Percentiles rank a stretch among this genome's conserved stretches.
These are phyloP conservation scores for Leccinum disarticulatum DNA, from an alignment of 768 basidiomycete genomes.

Conservation along the genomic window DNA sequence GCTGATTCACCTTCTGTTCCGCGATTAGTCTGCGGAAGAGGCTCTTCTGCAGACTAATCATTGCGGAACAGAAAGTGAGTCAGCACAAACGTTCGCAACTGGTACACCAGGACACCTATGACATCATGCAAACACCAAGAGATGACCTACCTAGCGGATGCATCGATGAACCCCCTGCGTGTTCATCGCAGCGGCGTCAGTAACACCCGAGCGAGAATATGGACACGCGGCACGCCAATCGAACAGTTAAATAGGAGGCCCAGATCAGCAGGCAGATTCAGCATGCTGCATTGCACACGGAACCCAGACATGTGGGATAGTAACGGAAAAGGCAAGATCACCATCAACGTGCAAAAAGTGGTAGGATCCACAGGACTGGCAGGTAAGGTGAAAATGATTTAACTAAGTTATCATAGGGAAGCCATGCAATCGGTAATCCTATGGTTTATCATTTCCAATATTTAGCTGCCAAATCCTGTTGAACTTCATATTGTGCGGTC, in stretches of 20 bases:
- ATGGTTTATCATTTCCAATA: not conserved
- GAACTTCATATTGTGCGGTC: not conserved
- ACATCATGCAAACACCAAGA: not conserved
- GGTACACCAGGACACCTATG: not conserved
- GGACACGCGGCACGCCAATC: no score
- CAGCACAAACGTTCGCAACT: not conserved
- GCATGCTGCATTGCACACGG: not conserved
- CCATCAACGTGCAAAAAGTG: not conserved
- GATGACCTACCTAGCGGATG: not conserved
- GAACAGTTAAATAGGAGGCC: not conserved
- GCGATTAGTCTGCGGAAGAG: no score
- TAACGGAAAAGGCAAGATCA: not conserved
- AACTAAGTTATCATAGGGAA: not conserved
- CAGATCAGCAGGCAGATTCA: not conserved
- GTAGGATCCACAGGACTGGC: not conserved
- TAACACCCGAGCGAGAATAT: not conserved
- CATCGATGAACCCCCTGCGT: not conserved
- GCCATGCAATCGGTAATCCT: not conserved
- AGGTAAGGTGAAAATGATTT: not conserved
- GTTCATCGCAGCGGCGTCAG: not conserved
- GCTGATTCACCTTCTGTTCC: no score
- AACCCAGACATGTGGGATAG: not conserved
- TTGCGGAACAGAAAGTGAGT: not conserved
- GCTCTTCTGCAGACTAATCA: not conserved
- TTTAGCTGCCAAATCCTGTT: not conserved